Conservation (phyloP, 495 filamentous ascomycete genomes). For the Elaphomyces granulatus region DNA sequence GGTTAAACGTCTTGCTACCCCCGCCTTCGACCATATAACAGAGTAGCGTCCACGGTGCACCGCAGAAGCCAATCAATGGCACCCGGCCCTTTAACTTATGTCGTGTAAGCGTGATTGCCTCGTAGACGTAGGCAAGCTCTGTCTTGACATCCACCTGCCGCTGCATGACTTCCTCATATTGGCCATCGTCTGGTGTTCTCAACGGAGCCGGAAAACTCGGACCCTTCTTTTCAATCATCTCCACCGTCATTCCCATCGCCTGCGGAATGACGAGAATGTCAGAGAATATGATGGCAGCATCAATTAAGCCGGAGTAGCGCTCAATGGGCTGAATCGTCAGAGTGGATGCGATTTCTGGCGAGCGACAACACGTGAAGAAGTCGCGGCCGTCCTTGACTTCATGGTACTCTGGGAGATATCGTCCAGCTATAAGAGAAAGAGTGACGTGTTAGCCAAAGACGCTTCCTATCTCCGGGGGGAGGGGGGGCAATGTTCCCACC, state of each 20-base stretch:
- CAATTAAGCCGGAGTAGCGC: constrained; percentile 75
- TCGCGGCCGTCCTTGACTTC: constrained; percentile 76
- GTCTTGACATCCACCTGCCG: constrained; percentile 67
- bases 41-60: constrained; percentile 89
- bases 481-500: constrained; percentile 34
- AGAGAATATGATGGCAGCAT: constrained; percentile 97
- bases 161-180: constrained; percentile 63
- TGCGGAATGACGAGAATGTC: constrained; percentile 97
- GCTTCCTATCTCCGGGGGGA: no score
- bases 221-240: constrained; percentile 94
- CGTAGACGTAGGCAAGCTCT: constrained; percentile 85
- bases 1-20: constrained; percentile 79
- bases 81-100: constrained; percentile 78
- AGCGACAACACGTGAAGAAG: constrained; percentile 94
- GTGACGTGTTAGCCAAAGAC: constrained; percentile 1
- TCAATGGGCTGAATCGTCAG: constrained; percentile 90
- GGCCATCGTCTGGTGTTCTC: constrained; percentile 56
- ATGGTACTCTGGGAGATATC: constrained; percentile 97
- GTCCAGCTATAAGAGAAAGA: constrained; percentile 43
- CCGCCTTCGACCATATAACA: constrained; percentile 99
- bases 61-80: constrained; percentile 93
- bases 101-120: constrained; percentile 82
- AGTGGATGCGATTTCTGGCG: constrained; percentile 80
- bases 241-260: constrained; percentile 90
- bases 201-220: constrained; percentile 86